phyloP scores from a whole-genome alignment of 106 monocot species.

The Dioscorea alata region DNA sequence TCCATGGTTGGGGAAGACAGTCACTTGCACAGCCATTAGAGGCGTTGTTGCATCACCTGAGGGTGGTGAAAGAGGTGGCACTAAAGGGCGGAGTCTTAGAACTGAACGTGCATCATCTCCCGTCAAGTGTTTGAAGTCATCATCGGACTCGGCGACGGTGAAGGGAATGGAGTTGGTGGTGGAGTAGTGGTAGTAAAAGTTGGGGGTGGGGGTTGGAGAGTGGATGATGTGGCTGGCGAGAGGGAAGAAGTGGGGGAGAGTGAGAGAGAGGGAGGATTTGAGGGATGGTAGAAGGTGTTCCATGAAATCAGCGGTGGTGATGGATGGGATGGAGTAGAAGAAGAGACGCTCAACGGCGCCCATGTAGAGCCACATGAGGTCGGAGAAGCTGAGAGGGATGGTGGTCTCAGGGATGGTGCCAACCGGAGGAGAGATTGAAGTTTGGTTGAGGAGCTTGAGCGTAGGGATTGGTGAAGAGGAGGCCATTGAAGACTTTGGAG shows the following conservation, averaged over 20 bases:
- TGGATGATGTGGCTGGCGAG: constrained; percentile 18
- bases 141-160: constrained; percentile 17
- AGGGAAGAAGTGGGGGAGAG: constrained; percentile 41
- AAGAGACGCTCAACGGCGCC: constrained; percentile 41
- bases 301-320: constrained; percentile 20
- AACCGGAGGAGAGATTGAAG: background rate
- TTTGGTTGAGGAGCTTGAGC: background rate
- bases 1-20: constrained; percentile 21
- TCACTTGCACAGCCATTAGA: constrained; percentile 34
- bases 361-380: constrained; percentile 15
- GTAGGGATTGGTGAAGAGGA: background rate
- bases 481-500: background rate
- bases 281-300: constrained; percentile 23
- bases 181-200: constrained; percentile 26
- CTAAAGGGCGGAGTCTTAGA: constrained; percentile 6
- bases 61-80: constrained; percentile 9
- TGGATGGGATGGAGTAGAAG: constrained; percentile 31
- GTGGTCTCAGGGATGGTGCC: background rate
- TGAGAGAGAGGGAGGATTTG: constrained; percentile 43
- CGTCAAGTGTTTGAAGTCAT: constrained; percentile 18
- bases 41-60: background rate
- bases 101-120: constrained; percentile 10
- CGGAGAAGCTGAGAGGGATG: constrained; percentile 30
- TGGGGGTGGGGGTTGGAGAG: constrained; percentile 2
- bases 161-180: constrained; percentile 22